These are phyloP conservation scores for Citeromyces matritensis DNA, from an alignment of 805 yeast species.

Conservation along the genomic window DNA sequence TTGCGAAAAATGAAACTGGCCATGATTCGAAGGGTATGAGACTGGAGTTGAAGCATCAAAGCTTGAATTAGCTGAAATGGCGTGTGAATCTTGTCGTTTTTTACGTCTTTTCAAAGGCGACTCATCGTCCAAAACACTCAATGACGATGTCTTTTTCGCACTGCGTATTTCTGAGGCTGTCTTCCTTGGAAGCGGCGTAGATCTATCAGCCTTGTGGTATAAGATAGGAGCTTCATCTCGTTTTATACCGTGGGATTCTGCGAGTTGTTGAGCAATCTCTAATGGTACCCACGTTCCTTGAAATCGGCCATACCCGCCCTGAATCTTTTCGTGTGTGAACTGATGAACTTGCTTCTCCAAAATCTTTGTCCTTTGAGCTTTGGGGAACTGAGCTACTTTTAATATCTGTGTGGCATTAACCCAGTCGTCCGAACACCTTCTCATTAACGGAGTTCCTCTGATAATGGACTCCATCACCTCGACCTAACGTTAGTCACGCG, in stretches of 20 bases:
- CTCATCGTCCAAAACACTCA: background rate
- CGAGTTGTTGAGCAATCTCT: slow-evolving; percentile 43
- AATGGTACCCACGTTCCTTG: slow-evolving; percentile 84
- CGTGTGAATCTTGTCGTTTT: background rate
- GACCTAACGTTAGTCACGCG: slow-evolving; percentile 8
- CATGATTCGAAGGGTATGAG: slow-evolving; percentile 1
- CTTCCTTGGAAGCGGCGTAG: slow-evolving; percentile 23
- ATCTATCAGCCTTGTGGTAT: slow-evolving; percentile 32
- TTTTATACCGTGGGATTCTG: slow-evolving; percentile 31
- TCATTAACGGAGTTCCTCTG: slow-evolving; percentile 68
- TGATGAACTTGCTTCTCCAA: slow-evolving; percentile 62
- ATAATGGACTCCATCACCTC: slow-evolving; percentile 44
- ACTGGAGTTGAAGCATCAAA: slow-evolving; percentile 19
- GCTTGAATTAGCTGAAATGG: slow-evolving; percentile 15
- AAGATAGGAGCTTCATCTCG: slow-evolving; percentile 38
- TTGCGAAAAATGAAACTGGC: background rate
- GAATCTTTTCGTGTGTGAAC: slow-evolving; percentile 57
- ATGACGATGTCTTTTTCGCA: background rate
- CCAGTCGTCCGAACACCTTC: slow-evolving; percentile 87
- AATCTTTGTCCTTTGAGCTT: slow-evolving; percentile 65
- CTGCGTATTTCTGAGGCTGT: background rate
- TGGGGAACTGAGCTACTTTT: slow-evolving; percentile 65
- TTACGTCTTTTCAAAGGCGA: background rate
- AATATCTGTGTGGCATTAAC: slow-evolving; percentile 77
- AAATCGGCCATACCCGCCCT: slow-evolving; percentile 75